Conservation (phyloP, 2,329 filamentous ascomycete genomes). For the Rhytidhysteron rufulum region DNA sequence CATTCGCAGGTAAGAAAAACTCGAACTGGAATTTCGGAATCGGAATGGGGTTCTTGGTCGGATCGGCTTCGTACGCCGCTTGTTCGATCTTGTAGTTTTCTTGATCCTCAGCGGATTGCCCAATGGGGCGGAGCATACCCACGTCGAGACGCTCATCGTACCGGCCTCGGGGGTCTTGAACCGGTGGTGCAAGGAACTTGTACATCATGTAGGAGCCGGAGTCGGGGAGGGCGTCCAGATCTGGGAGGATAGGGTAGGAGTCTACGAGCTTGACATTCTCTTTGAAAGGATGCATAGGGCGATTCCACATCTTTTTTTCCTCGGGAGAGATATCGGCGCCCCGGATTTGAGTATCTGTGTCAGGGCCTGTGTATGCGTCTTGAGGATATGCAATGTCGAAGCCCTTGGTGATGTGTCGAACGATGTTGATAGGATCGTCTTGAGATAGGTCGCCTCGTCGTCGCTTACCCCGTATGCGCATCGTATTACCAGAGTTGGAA, state of each 20-base stretch:
- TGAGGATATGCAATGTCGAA: conserved; percentile 64
- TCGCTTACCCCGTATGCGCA: conserved; percentile 37
- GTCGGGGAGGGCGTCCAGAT: conserved; percentile 58
- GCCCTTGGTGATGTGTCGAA: conserved; percentile 58
- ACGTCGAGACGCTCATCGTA: conserved; percentile 60
- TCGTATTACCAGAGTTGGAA: conserved; percentile 46
- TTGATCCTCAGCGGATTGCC: conserved; percentile 50
- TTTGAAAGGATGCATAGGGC: conserved; percentile 58
- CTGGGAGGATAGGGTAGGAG: conserved; percentile 58
- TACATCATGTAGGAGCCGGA: conserved; percentile 57
- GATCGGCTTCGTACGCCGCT: conserved; percentile 41
- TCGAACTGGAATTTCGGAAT: conserved; percentile 58
- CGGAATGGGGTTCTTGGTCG: conserved; percentile 48
- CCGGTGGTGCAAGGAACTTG: conserved; percentile 60
- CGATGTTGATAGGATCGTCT: conserved; percentile 59
- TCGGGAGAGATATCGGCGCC: conserved; percentile 51
- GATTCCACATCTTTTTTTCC: conserved; percentile 57
- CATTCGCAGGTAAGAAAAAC: conserved; percentile 53
- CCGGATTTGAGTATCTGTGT: conserved; percentile 53
- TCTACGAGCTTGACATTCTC: conserved; percentile 55
- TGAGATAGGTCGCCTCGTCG: conserved; percentile 34
- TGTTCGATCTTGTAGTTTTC: conserved; percentile 48
- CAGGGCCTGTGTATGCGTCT: conserved; percentile 63
- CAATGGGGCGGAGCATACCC: conserved; percentile 53
- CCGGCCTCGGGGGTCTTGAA: conserved; percentile 42